Base-by-base conservation (phyloP, 1,284 basidiomycete species). In the Sanghuangporus baumii region DNA sequence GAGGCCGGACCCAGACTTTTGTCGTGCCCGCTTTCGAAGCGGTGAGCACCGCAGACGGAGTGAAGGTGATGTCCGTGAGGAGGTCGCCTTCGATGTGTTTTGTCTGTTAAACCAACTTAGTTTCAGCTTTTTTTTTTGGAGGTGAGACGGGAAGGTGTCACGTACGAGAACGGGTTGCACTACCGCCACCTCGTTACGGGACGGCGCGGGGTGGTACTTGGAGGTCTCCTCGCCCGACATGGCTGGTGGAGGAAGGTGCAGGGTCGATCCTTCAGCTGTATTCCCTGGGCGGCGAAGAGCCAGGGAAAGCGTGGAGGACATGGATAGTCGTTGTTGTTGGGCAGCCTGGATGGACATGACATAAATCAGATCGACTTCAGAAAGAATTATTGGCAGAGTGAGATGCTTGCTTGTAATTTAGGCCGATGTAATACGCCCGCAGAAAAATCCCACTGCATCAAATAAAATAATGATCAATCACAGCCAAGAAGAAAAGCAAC, bases 131-230 rank as follows among this genome's bases (percentile, higher is more conserved):
- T n/a, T n/a, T 41, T 26, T 64, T 23, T 57, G 57, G 63, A 43
- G 37, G 37, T 20, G 36, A 62, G 50, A 67, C 16, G 70, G 63
- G 0, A 72, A 69, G 70, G 62, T 0, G 72, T 69, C 5, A 80
- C 89, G 68, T 71, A 94, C 92, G 68, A 96, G 77, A 41, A 96
- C 92, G 31, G 95, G 95, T 71, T 97, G 95, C 2, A 97, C 86
- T 34, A 93, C 84, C 3, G 94, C 91, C 6, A 96, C 88, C 68
- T 97, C 94, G 66, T 90, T 93, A 31, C 93, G 81, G 1, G 93
- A 91, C 2, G 93, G 93, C 1, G 95, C 89, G 14, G 91, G 85
- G 70, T 97, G 95, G 69, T 88, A 94, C 26, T 85, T 80, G 16
- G 84, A 79, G 11, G 80, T 74, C 8, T 74, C 73, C 20, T 69